phyloP scores from a whole-genome alignment of 1,284 basidiomycete genomes.

The Cerioporus squamosus region DNA sequence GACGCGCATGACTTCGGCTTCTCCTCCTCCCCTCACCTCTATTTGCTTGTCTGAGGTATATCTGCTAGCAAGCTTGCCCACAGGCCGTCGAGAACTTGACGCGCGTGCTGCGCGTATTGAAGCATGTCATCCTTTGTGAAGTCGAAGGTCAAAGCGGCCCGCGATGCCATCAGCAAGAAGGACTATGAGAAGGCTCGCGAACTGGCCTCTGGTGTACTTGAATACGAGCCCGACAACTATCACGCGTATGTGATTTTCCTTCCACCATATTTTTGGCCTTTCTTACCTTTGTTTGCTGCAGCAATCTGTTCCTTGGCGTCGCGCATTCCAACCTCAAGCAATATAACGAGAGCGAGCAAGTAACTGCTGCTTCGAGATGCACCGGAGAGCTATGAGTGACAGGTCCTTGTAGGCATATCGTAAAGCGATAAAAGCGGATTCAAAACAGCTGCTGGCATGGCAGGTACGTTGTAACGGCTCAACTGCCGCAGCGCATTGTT shows the following conservation, averaged over 20 bases:
- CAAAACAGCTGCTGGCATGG: constrained; percentile 74
- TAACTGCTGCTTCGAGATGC: constrained; percentile 43
- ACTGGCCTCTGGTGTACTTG: constrained; percentile 65
- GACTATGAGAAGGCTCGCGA: constrained; percentile 75
- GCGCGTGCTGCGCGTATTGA: too few species aligned
- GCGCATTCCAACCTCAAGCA: constrained; percentile 77
- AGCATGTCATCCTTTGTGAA: constrained; percentile 55
- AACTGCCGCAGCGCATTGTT: neutral
- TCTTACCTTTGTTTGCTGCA: constrained; percentile 35
- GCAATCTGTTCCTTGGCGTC: constrained; percentile 83
- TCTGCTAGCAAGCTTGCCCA: too few species aligned
- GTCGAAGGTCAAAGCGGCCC: constrained; percentile 80
- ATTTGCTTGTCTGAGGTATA: too few species aligned
- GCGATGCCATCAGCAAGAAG: constrained; percentile 77
- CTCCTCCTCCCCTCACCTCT: too few species aligned
- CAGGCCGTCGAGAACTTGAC: too few species aligned
- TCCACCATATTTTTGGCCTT: neutral
- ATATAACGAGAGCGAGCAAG: constrained; percentile 80
- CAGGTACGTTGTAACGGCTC: constrained; percentile 53
- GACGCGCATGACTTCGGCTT: too few species aligned
- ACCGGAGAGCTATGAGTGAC: constrained; percentile 4
- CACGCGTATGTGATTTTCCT: constrained; percentile 68
- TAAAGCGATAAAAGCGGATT: constrained; percentile 69
- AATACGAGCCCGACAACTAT: constrained; percentile 79
- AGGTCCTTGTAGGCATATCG: constrained; percentile 62